Evolutionary conservation across 139 green algal genomes (phyloP).

Genomic region (Desmodesmus armatus): DNA sequence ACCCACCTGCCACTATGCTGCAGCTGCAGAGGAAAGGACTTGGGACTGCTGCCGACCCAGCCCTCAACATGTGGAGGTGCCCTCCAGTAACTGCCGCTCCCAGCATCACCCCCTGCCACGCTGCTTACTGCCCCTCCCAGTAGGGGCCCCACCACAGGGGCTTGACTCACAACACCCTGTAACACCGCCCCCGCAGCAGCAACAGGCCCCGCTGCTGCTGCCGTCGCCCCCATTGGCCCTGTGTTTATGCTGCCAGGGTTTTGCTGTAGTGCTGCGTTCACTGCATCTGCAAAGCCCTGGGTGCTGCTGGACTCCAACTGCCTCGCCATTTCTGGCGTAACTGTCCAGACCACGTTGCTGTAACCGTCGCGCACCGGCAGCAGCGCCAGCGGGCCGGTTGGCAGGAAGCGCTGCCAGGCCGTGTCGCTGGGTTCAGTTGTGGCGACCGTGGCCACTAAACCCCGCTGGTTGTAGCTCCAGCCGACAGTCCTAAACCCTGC

Average conservation of each 20-base stretch:
- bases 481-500: slow-evolving; percentile 65
- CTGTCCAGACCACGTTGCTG: slow-evolving; percentile 86
- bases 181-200: background rate
- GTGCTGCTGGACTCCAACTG: slow-evolving; percentile 61
- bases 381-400: slow-evolving; percentile 82
- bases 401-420: slow-evolving; percentile 89
- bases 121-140: too few relatives aligned
- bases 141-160: too few relatives aligned
- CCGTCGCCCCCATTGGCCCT: background rate
- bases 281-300: slow-evolving; percentile 52
- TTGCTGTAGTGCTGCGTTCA: slow-evolving; percentile 50
- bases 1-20: slow-evolving; percentile 71
- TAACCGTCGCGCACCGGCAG: slow-evolving; percentile 78
- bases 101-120: too few relatives aligned
- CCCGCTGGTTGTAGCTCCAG: slow-evolving; percentile 72
- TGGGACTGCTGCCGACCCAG: slow-evolving; percentile 58
- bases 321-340: slow-evolving; percentile 60
- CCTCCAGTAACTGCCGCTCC: slow-evolving; percentile 21
- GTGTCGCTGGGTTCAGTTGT: slow-evolving; percentile 55
- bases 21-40: slow-evolving; percentile 75
- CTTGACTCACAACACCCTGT: too few relatives aligned
- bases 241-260: background rate
- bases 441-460: slow-evolving; percentile 71
- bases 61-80: slow-evolving; percentile 64
- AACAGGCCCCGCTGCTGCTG: background rate